phyloP scores from a whole-genome alignment of 106 monocot species.

The Alisma plantagoaquatica region DNA sequence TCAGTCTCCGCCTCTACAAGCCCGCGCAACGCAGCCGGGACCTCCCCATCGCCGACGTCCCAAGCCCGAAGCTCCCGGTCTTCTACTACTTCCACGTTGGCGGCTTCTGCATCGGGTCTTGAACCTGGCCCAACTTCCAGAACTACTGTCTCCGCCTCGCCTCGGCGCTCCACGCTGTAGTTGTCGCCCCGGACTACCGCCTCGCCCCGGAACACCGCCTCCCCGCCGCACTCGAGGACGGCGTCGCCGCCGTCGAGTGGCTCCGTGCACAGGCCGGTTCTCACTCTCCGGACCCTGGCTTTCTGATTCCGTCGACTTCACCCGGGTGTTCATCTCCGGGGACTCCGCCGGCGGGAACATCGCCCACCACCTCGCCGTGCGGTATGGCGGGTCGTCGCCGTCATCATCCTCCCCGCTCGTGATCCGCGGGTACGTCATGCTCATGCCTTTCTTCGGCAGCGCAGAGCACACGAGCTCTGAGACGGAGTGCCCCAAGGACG shows the following conservation, averaged over 20 bases:
- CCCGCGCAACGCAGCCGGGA: conserved; percentile 88
- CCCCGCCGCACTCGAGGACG: conserved; percentile 58
- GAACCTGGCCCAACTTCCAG: conserved; percentile 24
- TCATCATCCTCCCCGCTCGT: no score
- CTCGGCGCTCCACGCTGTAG: conserved; percentile 17
- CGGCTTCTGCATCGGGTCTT: conserved; percentile 49
- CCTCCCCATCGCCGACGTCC: conserved; percentile 67
- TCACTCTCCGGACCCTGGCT: conserved; percentile 23
- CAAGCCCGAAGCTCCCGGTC: conserved; percentile 64
- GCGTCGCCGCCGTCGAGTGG: conserved; percentile 35
- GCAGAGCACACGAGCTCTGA: conserved; percentile 41
- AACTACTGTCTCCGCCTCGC: no score
- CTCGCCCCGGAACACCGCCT: conserved; percentile 68
- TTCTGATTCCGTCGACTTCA: no score
- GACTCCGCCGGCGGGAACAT: conserved; percentile 91
- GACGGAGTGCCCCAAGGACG: conserved; percentile 47
- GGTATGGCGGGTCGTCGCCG: no score
- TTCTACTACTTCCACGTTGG: conserved; percentile 75
- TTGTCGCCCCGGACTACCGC: no score
- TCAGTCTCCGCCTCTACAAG: conserved; percentile 75
- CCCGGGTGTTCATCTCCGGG: conserved; percentile 62
- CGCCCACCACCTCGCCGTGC: conserved; percentile 55
- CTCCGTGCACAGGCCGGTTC: conserved; percentile 25
- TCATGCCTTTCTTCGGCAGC: conserved; percentile 79
- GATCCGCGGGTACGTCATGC: conserved; percentile 40